Evolutionary conservation across 352 stramenopile genomes (phyloP).

Genomic region (Phytophthora cactorum): DNA sequence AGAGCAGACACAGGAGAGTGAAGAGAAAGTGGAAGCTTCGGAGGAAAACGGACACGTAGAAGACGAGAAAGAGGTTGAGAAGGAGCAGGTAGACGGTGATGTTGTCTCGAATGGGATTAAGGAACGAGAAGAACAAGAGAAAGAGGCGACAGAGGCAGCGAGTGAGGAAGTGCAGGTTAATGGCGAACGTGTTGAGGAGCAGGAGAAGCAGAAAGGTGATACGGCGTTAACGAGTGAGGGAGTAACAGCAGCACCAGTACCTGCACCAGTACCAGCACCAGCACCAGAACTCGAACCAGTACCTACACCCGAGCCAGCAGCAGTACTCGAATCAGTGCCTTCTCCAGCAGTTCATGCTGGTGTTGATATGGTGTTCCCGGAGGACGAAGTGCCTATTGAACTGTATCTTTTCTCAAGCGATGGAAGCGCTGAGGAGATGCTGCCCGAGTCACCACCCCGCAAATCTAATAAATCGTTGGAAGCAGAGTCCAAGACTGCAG

Average conservation of each 20-base stretch:
- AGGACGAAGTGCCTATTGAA: slow-evolving; percentile 43
- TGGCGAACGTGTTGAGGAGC: background rate
- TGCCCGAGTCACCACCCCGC: slow-evolving; percentile 6
- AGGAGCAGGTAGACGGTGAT: background rate
- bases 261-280: background rate
- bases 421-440: slow-evolving; percentile 31
- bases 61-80: slow-evolving; percentile 17
- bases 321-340: slow-evolving; percentile 2
- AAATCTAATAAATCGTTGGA: slow-evolving; percentile 6
- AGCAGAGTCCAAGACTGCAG: slow-evolving; percentile 2
- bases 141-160: background rate
- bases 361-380: slow-evolving; percentile 36
- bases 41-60: slow-evolving; percentile 14
- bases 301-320: background rate
- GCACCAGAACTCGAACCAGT: background rate
- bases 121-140: background rate
- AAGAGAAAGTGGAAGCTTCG: slow-evolving; percentile 12
- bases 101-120: slow-evolving; percentile 2
- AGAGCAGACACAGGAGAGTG: background rate
- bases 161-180: slow-evolving; percentile 5
- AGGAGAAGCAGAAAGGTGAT: slow-evolving; percentile 6
- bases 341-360: slow-evolving; percentile 25
- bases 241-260: background rate
- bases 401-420: slow-evolving; percentile 47
- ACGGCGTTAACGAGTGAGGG: background rate